Evolutionary conservation across 257 asterid species (phyloP), one percentile per base, ranked within the genome.

Genomic region (Solanum bukasovii): DNA sequence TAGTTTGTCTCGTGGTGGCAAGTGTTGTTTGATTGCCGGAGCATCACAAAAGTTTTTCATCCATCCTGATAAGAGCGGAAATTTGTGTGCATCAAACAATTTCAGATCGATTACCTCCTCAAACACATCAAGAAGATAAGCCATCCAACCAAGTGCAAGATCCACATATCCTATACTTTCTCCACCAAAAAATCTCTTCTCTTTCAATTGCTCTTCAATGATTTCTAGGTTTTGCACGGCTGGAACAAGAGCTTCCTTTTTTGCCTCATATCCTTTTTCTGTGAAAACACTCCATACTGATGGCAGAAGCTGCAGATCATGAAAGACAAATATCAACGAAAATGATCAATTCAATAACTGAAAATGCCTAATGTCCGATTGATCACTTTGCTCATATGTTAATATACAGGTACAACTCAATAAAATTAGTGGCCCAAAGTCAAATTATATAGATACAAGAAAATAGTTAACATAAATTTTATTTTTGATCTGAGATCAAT

Each of bases 1-100:
- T 94, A 94, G 88, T 89, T 79, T 91, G 89, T 92, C 95, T 67
- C 92, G 91, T 13, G 98, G 95, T 16, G 96, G 98, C 93, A 94
- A 92, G 67, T 65, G 88, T 81, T 92, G 94, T 89, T 91, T 93
- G 83, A 93, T 92, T 8, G 61, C 87, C 25, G 95, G 94, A 92
- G 86, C 91, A 75, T 90, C 88, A 0, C 89, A 83, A 87, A 91
- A 95, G 83, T 73, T 83, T 27, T 89, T 84, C 70, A 94, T 92
- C 98, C 98, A 94, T 7, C 90, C 91, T 67, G 93, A 89, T 72
- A 94, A 86, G 25, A 87, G 52, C 4, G 96, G 98, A 14, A 94
- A 89, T 25, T 40, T 89, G 87, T 89, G 91, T 65, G 86, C 84
- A 88, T 93, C 93, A 0, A 95, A 86, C 88, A 93, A 33, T 71